Base-by-base conservation (phyloP, 2,329 filamentous ascomycete genomes). In the Acrocalymma vagum region DNA sequence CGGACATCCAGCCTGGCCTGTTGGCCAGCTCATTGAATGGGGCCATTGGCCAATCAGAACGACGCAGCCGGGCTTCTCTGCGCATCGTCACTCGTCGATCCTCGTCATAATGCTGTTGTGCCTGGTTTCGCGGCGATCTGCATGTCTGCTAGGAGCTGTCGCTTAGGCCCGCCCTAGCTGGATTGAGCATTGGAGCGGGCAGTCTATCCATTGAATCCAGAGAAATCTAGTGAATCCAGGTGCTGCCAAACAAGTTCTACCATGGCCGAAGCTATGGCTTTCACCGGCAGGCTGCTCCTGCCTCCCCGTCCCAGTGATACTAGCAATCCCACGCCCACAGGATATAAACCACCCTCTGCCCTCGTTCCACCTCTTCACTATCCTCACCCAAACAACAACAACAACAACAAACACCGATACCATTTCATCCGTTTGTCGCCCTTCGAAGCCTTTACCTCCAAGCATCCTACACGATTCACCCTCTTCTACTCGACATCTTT, bases 401-500 rank as follows among this genome's bases (percentile, higher is more conserved):
- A 43, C 48, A 55, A 23, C 38, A 20, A 31, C 29, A 46, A 38
- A 33, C 29, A 24, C 24, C 44, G 35, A 47, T 43, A 48, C 35
- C 39, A 30, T 38, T 45, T 29, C 43, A 40, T 42, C 44, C 23
- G 41, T 32, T 25, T 24, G 38, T 31, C 20, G 15, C 28, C 20
- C 34, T 9, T 35, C 31, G 28, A 22, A 20, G 13, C 37, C 11
- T 26, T 16, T 10, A 10, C 25, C 23, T 24, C 28, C 43, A 42
- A 35, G 31, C 47, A 45, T 27, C 38, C 17, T 30, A 27, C 32
- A 52, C 50, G 40, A 48, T 53, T 51, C 38, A 26, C 25, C 27
- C 48, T 45, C 55, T 51, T 35, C 56, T 54, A 53, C 42, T 40
- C 38, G 49, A 37, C 50, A 58, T 54, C 51, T 44, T 38, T 44